Base-by-base conservation (phyloP, 2,329 filamentous ascomycete species). In the Cladosporium austrohemisphaericum region DNA sequence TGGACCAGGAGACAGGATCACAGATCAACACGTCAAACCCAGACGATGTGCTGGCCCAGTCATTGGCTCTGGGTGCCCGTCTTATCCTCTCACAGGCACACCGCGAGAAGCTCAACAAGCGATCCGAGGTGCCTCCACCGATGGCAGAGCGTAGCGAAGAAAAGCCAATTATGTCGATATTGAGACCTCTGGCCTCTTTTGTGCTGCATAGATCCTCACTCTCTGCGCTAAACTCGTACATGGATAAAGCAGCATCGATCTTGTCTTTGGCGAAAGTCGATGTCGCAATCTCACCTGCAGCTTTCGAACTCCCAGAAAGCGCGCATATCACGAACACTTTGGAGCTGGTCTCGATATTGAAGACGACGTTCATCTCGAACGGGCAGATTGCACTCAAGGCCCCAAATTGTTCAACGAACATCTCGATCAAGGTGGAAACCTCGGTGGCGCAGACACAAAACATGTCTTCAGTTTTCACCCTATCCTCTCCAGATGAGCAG, bases 21-120 rank as follows among this genome's bases (percentile, higher is more conserved):
- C 29, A 50, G 16, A 36, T 43, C 18, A 28, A 58, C 25, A 29
- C 43, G 52, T 64, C 20, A 44, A 64, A 26, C 51, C 28, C 67
- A 58, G 54, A 61, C 58, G 57, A 71, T 65, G 50, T 61, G 64
- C 64, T 86, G 19, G 86, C 89, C 2, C 78, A 90, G 61, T 75
- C 77, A 5, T 73, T 89, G 22, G 78, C 80, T 2, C 73, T 86
- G 41, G 77, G 81, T 0, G 76, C 95, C 3, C 83, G 88, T 32
- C 76, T 96, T 18, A 76, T 96, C 2, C 80, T 97, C 6, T 80
- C 79, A 41, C 84, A 91, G 55, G 83, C 87, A 2, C 92, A 97
- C 65, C 81, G 85, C 8, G 80, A 86, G 62, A 90, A 85, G 56
- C 79, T 88, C 52, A 74, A 81, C 31, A 78, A 79, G 35, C 80